These are phyloP conservation scores for Chlorella vulgaris DNA, from an alignment of 139 green algal species.

Conservation along the genomic window DNA sequence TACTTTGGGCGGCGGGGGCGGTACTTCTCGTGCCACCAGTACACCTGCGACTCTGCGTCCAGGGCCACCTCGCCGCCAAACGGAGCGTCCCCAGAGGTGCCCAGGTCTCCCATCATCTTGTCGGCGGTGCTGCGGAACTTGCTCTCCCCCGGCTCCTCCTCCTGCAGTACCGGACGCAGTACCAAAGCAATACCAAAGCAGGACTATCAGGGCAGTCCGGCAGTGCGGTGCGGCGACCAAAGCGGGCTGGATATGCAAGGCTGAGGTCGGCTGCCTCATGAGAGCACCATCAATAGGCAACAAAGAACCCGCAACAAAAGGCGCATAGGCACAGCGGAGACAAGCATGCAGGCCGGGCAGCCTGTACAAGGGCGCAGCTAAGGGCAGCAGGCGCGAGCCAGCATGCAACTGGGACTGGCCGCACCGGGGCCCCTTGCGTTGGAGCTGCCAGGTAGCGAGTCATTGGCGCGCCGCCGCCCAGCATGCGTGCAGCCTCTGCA, in stretches of 20 bases:
- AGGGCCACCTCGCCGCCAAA: conserved; percentile 83
- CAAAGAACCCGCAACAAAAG: no score
- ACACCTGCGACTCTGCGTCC: conserved; percentile 67
- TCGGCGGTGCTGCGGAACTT: conserved; percentile 43
- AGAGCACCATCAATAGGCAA: no score
- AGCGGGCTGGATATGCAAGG: no score
- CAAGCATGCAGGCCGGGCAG: no score
- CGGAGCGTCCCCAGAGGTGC: conserved; percentile 63
- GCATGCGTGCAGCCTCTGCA: conserved; percentile 4
- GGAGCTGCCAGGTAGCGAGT: conserved; percentile 50
- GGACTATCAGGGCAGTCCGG: no score
- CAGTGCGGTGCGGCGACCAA: no score
- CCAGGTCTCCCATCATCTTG: conserved; percentile 60
- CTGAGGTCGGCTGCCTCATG: no score
- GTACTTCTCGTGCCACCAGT: conserved; percentile 99
- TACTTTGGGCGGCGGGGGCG: conserved; percentile 97
- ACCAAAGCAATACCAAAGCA: no score
- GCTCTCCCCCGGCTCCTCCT: conserved; percentile 24
- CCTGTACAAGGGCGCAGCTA: no score
- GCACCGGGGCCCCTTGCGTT: background rate
- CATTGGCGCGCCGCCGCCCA: conserved; percentile 23
- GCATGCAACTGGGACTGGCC: no score
- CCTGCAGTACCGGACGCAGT: background rate
- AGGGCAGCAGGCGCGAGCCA: no score
- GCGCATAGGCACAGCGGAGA: no score